These are phyloP conservation scores for Triglochin maritima DNA, from an alignment of 106 monocot species.

Conservation along the genomic window DNA sequence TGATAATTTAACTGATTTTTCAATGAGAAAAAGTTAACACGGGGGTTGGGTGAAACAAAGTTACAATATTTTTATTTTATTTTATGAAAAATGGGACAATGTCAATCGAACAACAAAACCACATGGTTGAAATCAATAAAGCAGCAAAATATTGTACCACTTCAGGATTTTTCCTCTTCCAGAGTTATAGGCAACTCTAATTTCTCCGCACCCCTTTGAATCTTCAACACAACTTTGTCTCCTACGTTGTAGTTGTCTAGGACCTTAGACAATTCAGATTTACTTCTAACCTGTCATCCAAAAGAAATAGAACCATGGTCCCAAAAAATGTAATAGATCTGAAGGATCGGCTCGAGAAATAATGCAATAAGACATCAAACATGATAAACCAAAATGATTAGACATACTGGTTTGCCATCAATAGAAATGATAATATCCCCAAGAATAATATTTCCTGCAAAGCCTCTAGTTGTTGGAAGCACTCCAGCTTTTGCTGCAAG, in stretches of 20 bases:
- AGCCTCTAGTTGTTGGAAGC: constrained; percentile 71
- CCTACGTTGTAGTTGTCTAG: constrained; percentile 73
- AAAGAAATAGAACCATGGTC: not conserved
- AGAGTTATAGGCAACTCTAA: constrained; percentile 43
- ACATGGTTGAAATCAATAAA: no score
- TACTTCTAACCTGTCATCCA: constrained; percentile 47
- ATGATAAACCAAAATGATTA: not conserved
- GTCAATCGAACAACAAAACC: no score
- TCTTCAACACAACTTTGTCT: constrained; percentile 39
- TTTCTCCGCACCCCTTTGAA: constrained; percentile 38
- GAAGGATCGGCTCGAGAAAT: not conserved
- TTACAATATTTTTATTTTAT: no score
- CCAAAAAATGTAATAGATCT: not conserved
- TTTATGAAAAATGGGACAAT: no score
- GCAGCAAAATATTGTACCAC: not conserved
- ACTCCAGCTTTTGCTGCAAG: constrained; percentile 77
- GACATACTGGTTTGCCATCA: constrained; percentile 63
- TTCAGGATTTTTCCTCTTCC: constrained; percentile 44
- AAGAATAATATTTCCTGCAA: constrained; percentile 79
- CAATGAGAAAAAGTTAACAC: no score
- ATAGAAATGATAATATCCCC: constrained; percentile 72
- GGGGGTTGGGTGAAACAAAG: no score
- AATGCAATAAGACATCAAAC: not conserved
- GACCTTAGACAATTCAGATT: constrained; percentile 51
- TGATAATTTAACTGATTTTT: no score